Percentiles rank a stretch among this genome's conserved stretches.
phyloP scores from a whole-genome alignment of 192 early-diverging fungal genomes.

The Podila minutissima region DNA sequence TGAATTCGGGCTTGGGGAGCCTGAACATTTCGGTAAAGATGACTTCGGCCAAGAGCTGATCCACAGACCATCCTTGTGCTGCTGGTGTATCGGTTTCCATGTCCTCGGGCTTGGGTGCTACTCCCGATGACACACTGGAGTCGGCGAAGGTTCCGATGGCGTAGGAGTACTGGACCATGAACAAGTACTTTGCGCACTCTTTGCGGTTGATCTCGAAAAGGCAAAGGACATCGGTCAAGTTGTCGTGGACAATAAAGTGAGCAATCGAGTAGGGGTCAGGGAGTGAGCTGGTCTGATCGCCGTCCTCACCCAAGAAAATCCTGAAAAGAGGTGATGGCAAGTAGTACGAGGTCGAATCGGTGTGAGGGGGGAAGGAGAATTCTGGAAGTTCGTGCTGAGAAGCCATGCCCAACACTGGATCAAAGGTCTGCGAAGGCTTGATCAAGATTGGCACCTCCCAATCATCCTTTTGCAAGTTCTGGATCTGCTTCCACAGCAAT shows the following conservation, averaged over 20 bases:
- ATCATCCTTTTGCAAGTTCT: slow-evolving; percentile 53
- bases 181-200: slow-evolving; percentile 82
- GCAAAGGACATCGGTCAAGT: slow-evolving; percentile 80
- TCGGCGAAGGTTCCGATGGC: slow-evolving; percentile 54
- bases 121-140: slow-evolving; percentile 20
- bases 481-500: slow-evolving; percentile 56
- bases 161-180: slow-evolving; percentile 71
- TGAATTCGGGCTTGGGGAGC: slow-evolving; percentile 62
- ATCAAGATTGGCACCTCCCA: slow-evolving; percentile 61
- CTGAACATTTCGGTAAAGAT: slow-evolving; percentile 61
- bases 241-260: slow-evolving; percentile 84
- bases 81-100: slow-evolving; percentile 33
- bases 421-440: slow-evolving; percentile 60
- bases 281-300: slow-evolving; percentile 17
- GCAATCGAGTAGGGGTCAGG: slow-evolving; percentile 54
- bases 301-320: slow-evolving; percentile 48
- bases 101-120: slow-evolving; percentile 24
- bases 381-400: slow-evolving; percentile 61
- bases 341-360: slow-evolving; percentile 37
- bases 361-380: slow-evolving; percentile 50
- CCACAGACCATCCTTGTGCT: slow-evolving; percentile 24
- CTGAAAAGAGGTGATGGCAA: slow-evolving; percentile 47
- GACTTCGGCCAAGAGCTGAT: slow-evolving; percentile 36
- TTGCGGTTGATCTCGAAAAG: slow-evolving; percentile 94
- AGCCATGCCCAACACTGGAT: slow-evolving; percentile 55